Evolutionary conservation across 495 filamentous ascomycete genomes (phyloP), one percentile per base, ranked within the genome.

Genomic region (Sporormia fimetaria): DNA sequence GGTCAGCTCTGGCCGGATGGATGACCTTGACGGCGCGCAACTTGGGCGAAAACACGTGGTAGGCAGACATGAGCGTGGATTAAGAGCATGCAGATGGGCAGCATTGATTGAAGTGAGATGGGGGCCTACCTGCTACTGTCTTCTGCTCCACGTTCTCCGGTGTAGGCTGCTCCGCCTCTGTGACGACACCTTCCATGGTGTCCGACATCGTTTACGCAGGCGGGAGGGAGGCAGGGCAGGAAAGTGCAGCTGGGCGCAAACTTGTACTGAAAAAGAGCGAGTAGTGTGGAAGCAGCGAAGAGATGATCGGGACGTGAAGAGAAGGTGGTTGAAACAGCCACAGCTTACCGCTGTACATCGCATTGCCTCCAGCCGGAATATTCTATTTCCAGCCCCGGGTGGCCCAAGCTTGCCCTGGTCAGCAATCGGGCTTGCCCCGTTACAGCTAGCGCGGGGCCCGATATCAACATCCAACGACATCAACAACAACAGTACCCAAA

Each of bases 161-260:
- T 16, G 20, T 40, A 21, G 41, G 42, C 40, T 54, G 45, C 31
- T 54, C 45, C 10, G 17, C 33, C 16, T 48, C 40, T 14, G 46
- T 38, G 43, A 52, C 57, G 24, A 63, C 59, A 32, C 60, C 52
- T 52, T 62, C 58, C 61, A 64, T 64, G 30, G 45, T 56, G 25
- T 64, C 60, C 22, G 57, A 59, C 61, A 64, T 64, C 49, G 24
- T 37, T 21, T 28, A 37, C n/a, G 30, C 28, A 25, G 26, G 14
- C 24, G 30, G 22, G 33, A 24, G 44, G 4, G 21, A 12, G 17
- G 30, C 10, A 31, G 9, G 15, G 42, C 29, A 30, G 3, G 28
- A 23, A 20, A 47, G 31, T 47, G 37, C 38, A 41, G 37, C 37
- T 25, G 43, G 25, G 31, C 37, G 35, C 9, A 25, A 24, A 17